Evolutionary conservation across 2,329 filamentous ascomycete species (phyloP), one percentile per base, ranked within the genome.

Genomic region (Cytospora piceicola): DNA sequence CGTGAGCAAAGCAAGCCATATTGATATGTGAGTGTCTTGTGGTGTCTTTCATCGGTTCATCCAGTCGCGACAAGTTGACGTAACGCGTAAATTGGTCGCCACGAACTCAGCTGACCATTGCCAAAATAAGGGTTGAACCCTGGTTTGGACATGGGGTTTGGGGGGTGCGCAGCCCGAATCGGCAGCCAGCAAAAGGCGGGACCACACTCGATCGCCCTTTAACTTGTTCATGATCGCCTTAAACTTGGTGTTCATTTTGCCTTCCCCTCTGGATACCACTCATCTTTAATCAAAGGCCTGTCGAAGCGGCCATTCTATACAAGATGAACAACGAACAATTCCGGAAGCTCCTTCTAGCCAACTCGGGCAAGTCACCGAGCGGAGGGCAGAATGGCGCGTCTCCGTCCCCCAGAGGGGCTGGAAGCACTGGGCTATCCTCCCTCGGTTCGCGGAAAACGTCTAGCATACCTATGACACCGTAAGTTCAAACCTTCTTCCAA

Each of bases 301-400:
- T 51, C 20, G 8, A 27, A 36, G 58, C 24, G 20, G 8, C 17
- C 9, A 12, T 30, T 24, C 34, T n/a, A 20, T 22, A n/a, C 55
- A 62, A 60, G 7, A 98, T 99, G 95, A 96, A 98, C 77, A 98
- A 98, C 82, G 88, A 93, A 53, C 92, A 97, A 73, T 99, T 99
- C 74, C 90, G 95, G 63, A 90, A 90, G 69, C 85, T 98, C 8
- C 78, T 97, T 27, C 81, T 88, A 55, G 77, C 77, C 51, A 82
- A 81, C 67, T 74, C 81, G 8, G 73, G 77, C 63, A 82, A 81
- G 67, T 68, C 77, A 34, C 71, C 75, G 22, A 63, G 71, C 68
- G 66, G 77, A 71, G 65, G 76, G 67, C 78, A 77, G 74, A 77
- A 85, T 81, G 83, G 80, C 69, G 74, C 80, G 58, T 81, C 84